Evolutionary conservation across 352 stramenopile genomes (phyloP).

Genomic region (Phytophthora meadii): DNA sequence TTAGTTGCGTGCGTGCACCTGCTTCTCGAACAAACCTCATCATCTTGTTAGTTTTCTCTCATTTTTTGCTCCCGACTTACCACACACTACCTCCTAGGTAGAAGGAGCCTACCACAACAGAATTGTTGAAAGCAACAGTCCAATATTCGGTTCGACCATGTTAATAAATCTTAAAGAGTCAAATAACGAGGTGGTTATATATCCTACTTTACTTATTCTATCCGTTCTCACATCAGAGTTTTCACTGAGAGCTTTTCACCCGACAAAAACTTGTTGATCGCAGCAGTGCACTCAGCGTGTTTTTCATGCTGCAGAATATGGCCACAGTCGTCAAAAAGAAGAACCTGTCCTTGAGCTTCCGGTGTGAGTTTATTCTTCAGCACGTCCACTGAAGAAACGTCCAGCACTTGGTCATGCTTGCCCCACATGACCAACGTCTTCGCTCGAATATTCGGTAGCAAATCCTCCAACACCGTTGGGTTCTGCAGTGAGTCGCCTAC

Average conservation of each 20-base stretch:
- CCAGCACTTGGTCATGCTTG: constrained; percentile 71
- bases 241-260: constrained; percentile 26
- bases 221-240: constrained; percentile 6
- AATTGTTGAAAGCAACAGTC: no score
- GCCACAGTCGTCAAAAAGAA: constrained; percentile 70
- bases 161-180: no score
- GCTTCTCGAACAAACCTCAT: no score
- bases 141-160: no score
- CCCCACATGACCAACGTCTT: constrained; percentile 78
- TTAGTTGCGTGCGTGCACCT: no score
- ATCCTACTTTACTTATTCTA: constrained; percentile 18
- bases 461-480: constrained; percentile 66
- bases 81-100: no score
- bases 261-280: constrained; percentile 70
- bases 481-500: constrained; percentile 59
- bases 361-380: constrained; percentile 56
- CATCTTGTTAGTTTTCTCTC: no score
- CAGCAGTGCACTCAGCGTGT: constrained; percentile 53
- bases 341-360: constrained; percentile 41
- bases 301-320: constrained; percentile 80
- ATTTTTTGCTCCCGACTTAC: no score
- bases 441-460: constrained; percentile 59
- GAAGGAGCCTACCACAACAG: no score
- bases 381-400: constrained; percentile 72
- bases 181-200: not conserved